Evolutionary conservation across 441 rosid genomes (phyloP).

Genomic region (Syzygium syzygioides): DNA sequence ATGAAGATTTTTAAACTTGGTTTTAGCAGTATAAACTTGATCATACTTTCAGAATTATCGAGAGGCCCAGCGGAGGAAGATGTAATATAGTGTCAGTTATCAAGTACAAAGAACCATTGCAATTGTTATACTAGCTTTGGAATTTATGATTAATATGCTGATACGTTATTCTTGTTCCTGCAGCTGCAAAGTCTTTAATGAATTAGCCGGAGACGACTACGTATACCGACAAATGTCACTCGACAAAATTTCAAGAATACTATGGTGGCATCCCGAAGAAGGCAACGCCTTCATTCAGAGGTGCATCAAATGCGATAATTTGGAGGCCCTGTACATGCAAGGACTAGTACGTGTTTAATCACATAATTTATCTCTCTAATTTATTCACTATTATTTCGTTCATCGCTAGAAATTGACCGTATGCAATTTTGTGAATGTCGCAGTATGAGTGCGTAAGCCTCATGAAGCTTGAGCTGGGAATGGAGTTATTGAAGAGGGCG

Average conservation of each 20-base stretch:
- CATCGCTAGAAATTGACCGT: rapidly evolving
- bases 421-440: background rate
- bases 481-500: background rate
- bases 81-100: background rate
- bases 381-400: background rate
- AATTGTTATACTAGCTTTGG: background rate
- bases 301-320: background rate
- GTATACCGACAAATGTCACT: background rate
- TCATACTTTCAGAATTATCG: background rate
- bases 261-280: background rate
- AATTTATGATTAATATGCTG: background rate
- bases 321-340: background rate
- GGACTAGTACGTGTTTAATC: background rate
- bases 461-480: background rate
- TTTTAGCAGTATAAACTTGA: background rate
- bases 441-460: rapidly evolving
- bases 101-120: background rate
- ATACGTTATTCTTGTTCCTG: background rate
- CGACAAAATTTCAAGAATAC: background rate
- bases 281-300: background rate
- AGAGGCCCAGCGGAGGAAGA: rapidly evolving
- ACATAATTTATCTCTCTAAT: background rate
- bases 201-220: background rate
- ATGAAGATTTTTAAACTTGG: background rate
- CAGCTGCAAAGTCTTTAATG: background rate